These are phyloP conservation scores for Claviceps citrina DNA, from an alignment of 2,329 filamentous ascomycete genomes.

Conservation along the genomic window DNA sequence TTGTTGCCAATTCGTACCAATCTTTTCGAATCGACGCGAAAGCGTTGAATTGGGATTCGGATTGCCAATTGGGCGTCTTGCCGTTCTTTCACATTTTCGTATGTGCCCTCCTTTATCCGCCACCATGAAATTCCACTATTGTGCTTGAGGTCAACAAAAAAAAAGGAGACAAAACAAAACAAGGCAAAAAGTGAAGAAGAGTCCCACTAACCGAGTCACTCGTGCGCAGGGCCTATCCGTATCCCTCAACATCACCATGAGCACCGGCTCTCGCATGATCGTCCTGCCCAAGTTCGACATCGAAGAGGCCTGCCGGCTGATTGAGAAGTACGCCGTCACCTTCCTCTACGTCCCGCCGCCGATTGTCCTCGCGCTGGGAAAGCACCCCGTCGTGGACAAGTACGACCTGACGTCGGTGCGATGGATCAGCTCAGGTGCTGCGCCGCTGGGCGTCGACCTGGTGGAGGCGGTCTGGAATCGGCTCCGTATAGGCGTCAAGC, in stretches of 20 bases:
- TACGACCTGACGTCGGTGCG: conserved; percentile 68
- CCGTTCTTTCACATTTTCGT: conserved; percentile 91
- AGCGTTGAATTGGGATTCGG: conserved; percentile 44
- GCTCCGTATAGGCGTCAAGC: conserved; percentile 68
- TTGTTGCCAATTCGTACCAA: conserved; percentile 59
- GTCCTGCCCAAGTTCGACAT: conserved; percentile 66
- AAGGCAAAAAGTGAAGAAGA: not conserved
- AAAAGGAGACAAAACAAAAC: too few species aligned
- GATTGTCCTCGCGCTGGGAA: conserved; percentile 64
- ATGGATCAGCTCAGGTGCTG: conserved; percentile 78
- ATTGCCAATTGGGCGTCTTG: conserved; percentile 62
- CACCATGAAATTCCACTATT: not conserved
- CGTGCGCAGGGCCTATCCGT: conserved; percentile 17
- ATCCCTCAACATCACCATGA: conserved; percentile 15
- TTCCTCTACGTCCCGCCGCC: conserved; percentile 75
- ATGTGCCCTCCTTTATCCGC: too few species aligned
- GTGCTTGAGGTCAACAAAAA: too few species aligned
- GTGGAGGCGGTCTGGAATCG: conserved; percentile 61
- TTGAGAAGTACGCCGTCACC: conserved; percentile 61
- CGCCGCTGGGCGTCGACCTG: conserved; percentile 67
- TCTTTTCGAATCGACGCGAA: conserved; percentile 35
- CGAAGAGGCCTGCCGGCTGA: conserved; percentile 57
- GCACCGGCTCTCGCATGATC: conserved; percentile 56
- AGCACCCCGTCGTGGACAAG: conserved; percentile 60
- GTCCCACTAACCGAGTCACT: not conserved